Conservation (phyloP, 805 yeast species). For the Geotrichum ghanense region DNA sequence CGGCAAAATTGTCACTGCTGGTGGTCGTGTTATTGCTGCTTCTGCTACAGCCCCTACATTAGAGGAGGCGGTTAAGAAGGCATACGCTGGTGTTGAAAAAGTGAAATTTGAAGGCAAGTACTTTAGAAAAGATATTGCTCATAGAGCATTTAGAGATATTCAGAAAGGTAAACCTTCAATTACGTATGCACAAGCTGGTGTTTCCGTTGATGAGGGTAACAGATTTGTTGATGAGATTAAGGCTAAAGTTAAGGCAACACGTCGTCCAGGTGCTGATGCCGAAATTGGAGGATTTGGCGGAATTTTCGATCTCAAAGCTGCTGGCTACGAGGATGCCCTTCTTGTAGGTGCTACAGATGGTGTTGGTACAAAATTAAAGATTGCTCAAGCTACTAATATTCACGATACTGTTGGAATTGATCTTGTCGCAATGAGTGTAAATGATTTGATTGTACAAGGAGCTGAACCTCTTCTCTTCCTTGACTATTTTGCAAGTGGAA, state of each 20-base stretch:
- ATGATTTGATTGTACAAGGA: constrained; percentile 96
- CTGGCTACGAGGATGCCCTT: constrained; percentile 69
- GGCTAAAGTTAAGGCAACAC: constrained; percentile 80
- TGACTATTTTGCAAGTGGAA: constrained; percentile 94
- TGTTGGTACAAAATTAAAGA: constrained; percentile 92
- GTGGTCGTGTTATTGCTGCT: constrained; percentile 95
- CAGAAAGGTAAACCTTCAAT: constrained; percentile 31
- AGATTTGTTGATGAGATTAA: constrained; percentile 81
- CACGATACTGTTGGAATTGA: constrained; percentile 99
- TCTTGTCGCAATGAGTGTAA: constrained; percentile 97
- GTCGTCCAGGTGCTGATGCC: constrained; percentile 93
- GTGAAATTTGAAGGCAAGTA: constrained; percentile 67
- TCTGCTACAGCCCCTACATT: constrained; percentile 73
- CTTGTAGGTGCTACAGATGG: constrained; percentile 98
- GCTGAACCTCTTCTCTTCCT: constrained; percentile 94
- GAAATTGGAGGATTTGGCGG: constrained; percentile 99
- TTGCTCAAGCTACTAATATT: constrained; percentile 80
- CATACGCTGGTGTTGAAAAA: constrained; percentile 73
- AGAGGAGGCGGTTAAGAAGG: constrained; percentile 71
- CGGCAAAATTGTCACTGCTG: constrained; percentile 66
- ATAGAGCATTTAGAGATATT: constrained; percentile 70
- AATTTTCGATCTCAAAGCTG: constrained; percentile 75
- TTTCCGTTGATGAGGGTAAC: constrained; percentile 94
- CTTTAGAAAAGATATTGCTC: constrained; percentile 89
- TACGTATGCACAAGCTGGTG: constrained; percentile 95